A percentile compares a stretch with the other conserved stretches of the same genome.
Evolutionary conservation across 225 moss, liverwort and hornwort genomes (phyloP).

Genomic region (Marchantia paleacea): DNA sequence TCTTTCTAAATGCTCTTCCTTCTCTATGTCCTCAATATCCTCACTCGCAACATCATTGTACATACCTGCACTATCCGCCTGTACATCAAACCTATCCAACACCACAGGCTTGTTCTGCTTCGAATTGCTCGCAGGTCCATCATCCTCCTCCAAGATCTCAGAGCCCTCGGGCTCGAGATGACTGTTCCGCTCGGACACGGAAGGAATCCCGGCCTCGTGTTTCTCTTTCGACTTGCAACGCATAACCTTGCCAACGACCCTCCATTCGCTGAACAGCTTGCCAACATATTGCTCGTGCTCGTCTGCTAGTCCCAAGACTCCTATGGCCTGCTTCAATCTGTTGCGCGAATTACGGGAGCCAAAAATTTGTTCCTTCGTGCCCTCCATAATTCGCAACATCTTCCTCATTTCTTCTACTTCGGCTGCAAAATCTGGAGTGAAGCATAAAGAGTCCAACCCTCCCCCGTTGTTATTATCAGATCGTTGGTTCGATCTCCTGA

Average conservation of each 20-base stretch:
- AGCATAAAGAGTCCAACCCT: constrained; percentile 28
- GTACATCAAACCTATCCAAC: constrained; percentile 2
- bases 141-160: neutral
- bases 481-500: constrained; percentile 1
- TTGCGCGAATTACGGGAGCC: constrained; percentile 9
- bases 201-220: neutral
- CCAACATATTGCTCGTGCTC: constrained; percentile 44
- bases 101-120: neutral
- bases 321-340: constrained; percentile 15
- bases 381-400: constrained; percentile 43
- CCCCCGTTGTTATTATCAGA: neutral
- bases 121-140: constrained; percentile 12
- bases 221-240: constrained; percentile 23
- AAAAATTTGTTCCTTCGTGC: constrained; percentile 28
- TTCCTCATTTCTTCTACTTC: constrained; percentile 45
- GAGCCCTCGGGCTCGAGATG: constrained; percentile 5
- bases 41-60: neutral
- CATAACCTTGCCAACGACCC: constrained; percentile 34
- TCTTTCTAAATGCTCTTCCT: neutral
- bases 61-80: neutral
- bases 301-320: constrained; percentile 36
- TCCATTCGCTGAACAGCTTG: constrained; percentile 38
- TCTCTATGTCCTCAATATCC: neutral
- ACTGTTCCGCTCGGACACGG: neutral
- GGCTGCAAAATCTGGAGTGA: constrained; percentile 33